phyloP scores from a whole-genome alignment of 176 grass and related monocot genomes.

The Stipa capillata region DNA sequence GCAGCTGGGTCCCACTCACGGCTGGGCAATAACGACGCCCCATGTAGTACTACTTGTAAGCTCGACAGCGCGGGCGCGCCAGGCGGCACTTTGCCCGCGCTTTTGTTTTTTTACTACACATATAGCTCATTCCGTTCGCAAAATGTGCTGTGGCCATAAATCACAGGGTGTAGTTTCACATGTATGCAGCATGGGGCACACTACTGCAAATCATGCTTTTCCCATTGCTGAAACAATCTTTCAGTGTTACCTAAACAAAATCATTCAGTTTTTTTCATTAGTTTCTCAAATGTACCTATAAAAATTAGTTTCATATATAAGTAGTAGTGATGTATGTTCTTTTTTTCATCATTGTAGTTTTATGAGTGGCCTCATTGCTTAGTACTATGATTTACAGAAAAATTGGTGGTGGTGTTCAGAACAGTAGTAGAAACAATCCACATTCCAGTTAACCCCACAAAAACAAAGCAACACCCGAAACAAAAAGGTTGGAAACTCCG shows the following conservation, averaged over 20 bases:
- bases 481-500: neutral
- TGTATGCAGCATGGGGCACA: no score
- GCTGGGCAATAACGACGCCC: slow-evolving; percentile 13
- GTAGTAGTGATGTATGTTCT: neutral
- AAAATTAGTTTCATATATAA: no score
- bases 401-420: no score
- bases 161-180: no score
- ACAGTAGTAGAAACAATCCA: neutral
- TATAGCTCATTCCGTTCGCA: no score
- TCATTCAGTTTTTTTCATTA: no score
- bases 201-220: neutral
- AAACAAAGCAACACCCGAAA: neutral
- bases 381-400: neutral
- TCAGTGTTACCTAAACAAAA: no score
- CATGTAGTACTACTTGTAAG: neutral
- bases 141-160: no score
- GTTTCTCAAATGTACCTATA: no score
- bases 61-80: no score
- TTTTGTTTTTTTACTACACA: no score
- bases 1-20: neutral
- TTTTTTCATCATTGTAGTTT: neutral
- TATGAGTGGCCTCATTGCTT: neutral
- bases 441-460: neutral
- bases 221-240: neutral
- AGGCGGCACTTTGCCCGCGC: no score